Conservation (phyloP, 2,329 filamentous ascomycete species). For the Thermothelomyces thermophilus region DNA sequence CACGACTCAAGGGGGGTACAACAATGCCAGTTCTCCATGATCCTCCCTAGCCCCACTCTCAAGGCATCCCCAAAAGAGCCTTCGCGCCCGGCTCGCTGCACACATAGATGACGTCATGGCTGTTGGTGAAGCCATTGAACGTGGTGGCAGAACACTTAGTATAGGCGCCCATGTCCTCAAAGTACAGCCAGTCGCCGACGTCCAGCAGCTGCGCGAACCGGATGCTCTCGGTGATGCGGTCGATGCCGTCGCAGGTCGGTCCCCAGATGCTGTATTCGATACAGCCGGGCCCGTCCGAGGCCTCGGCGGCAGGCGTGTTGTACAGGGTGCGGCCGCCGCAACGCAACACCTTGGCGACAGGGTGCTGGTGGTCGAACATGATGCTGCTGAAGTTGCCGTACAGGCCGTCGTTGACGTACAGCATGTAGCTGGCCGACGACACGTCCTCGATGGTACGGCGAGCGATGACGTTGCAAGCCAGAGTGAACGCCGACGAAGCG, state of each 20-base stretch:
- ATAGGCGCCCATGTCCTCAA: slow-evolving; percentile 98
- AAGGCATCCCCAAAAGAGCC: slow-evolving; percentile 52
- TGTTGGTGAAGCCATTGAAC: slow-evolving; percentile 95
- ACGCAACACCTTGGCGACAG: slow-evolving; percentile 73
- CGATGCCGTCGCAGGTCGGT: slow-evolving; percentile 95
- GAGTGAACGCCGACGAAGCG: slow-evolving; percentile 84
- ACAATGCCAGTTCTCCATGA: not conserved
- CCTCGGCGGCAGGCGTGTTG: slow-evolving; percentile 40
- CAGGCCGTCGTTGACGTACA: slow-evolving; percentile 94
- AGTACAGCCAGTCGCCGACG: slow-evolving; percentile 97
- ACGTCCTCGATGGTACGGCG: slow-evolving; percentile 77
- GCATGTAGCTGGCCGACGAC: slow-evolving; percentile 72
- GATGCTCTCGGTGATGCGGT: slow-evolving; percentile 81
- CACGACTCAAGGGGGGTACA: not conserved
- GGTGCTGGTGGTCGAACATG: slow-evolving; percentile 97
- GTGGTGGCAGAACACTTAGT: slow-evolving; percentile 95
- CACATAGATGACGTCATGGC: slow-evolving; percentile 89
- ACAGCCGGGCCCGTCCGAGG: slow-evolving; percentile 35
- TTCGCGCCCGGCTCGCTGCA: slow-evolving; percentile 85
- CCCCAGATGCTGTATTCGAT: slow-evolving; percentile 96
- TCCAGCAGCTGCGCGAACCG: slow-evolving; percentile 71
- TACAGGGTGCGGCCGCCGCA: slow-evolving; percentile 52
- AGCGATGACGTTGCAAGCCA: slow-evolving; percentile 93
- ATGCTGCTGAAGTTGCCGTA: slow-evolving; percentile 99
- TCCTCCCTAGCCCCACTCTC: not conserved